phyloP scores from a whole-genome alignment of 2,329 filamentous ascomycete species.

The Ramichloridium luteum region DNA sequence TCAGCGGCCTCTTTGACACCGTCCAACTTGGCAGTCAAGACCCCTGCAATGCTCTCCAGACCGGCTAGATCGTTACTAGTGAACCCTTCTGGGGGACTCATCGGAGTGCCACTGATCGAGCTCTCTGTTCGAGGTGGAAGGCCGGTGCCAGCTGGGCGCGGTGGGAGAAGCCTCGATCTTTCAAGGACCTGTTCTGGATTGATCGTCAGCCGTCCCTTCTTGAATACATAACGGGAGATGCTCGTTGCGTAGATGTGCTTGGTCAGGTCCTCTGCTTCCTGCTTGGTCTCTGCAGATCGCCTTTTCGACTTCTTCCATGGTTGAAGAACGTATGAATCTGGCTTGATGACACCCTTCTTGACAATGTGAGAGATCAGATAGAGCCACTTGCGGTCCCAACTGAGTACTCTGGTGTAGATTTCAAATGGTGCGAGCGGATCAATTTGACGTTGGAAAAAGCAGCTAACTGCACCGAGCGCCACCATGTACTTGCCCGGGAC shows the following conservation, averaged over 20 bases:
- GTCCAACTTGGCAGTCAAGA: conserved; percentile 16
- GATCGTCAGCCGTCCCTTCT: conserved; percentile 58
- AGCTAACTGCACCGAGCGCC: conserved; percentile 36
- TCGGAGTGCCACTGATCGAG: conserved; percentile 7
- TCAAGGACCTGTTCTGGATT: conserved; percentile 65
- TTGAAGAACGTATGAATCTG: conserved; percentile 32
- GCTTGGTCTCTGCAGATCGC: conserved; percentile 12
- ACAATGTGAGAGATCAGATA: conserved; percentile 38
- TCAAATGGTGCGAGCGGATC: conserved; percentile 34
- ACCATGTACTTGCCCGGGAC: conserved; percentile 26
- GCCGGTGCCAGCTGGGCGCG: conserved; percentile 48
- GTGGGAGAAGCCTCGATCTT: conserved; percentile 61
- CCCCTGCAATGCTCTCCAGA: conserved; percentile 8
- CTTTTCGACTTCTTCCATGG: conserved; percentile 29
- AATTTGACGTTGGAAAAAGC: conserved; percentile 37
- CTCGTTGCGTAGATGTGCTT: conserved; percentile 38
- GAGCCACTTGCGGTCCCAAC: conserved; percentile 41
- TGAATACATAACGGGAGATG: conserved; percentile 39
- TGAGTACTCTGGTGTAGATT: conserved; percentile 36
- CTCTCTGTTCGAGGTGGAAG: conserved; percentile 20
- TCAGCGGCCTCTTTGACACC: conserved; percentile 21
- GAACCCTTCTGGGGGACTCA: conserved; percentile 12
- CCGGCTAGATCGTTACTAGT: conserved; percentile 16
- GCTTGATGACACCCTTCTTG: conserved; percentile 31
- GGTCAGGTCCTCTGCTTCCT: conserved; percentile 26